Percentiles rank a stretch among this genome's conserved stretches.
Evolutionary conservation across 2,329 filamentous ascomycete genomes (phyloP).

Genomic region (Hypoxylon sp.): DNA sequence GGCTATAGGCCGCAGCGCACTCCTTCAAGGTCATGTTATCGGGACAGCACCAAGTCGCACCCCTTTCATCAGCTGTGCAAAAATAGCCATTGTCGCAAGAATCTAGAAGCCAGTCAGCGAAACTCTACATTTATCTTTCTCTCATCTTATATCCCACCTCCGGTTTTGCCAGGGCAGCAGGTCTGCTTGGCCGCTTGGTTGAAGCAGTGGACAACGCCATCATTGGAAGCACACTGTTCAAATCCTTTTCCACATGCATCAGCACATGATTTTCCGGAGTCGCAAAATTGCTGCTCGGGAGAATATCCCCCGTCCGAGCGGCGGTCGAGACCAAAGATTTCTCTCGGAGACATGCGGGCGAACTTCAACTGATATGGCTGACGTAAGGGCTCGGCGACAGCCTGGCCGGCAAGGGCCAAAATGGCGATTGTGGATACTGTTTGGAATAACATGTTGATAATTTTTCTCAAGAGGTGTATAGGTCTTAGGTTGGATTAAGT

Average conservation of each 20-base stretch:
- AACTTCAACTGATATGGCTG: constrained; percentile 50
- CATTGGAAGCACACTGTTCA: constrained; percentile 55
- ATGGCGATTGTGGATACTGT: constrained; percentile 45
- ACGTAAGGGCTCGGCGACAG: constrained; percentile 47
- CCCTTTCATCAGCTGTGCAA: constrained; percentile 69
- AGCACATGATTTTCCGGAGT: constrained; percentile 51
- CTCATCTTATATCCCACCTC: constrained; percentile 64
- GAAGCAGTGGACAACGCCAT: constrained; percentile 71
- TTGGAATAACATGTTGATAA: constrained; percentile 47
- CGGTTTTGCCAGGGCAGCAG: constrained; percentile 71
- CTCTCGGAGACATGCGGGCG: constrained; percentile 50
- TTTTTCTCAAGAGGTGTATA: constrained; percentile 14
- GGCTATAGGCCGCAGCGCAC: constrained; percentile 67
- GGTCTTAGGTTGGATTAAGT: constrained; percentile 19
- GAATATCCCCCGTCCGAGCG: constrained; percentile 50
- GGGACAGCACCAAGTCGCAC: constrained; percentile 73
- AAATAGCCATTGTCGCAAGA: constrained; percentile 74
- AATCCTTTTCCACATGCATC: constrained; percentile 56
- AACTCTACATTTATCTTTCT: constrained; percentile 20
- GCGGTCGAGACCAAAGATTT: constrained; percentile 49
- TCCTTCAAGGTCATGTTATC: constrained; percentile 66
- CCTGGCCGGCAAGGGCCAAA: constrained; percentile 48
- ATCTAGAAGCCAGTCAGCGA: constrained; percentile 58
- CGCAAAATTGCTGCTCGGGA: constrained; percentile 52
- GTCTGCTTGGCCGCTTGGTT: constrained; percentile 66